Evolutionary conservation across 108 stramenopile genomes (phyloP).

Genomic region (Aurantiochytrium sp.): DNA sequence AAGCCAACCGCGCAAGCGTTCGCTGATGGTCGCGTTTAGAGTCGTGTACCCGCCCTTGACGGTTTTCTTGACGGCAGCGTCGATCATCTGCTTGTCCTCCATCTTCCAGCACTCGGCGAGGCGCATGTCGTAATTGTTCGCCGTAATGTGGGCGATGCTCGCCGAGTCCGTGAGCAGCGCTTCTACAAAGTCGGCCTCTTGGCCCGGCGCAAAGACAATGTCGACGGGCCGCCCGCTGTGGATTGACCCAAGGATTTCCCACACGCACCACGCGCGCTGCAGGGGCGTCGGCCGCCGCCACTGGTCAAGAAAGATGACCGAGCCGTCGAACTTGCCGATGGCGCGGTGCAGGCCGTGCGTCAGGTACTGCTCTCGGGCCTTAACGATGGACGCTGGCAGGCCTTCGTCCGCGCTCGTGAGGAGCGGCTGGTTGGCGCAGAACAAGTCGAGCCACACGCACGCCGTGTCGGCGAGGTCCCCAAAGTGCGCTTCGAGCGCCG

Average conservation of each 20-base stretch:
- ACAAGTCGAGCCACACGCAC: not conserved
- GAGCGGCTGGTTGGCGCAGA: slow-evolving; percentile 8
- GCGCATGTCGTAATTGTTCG: not conserved
- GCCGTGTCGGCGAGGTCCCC: not conserved
- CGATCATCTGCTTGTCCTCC: not conserved
- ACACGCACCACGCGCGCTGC: not conserved
- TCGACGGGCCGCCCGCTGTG: not conserved
- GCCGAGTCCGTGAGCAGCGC: not conserved
- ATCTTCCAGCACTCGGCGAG: not conserved
- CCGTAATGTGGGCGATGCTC: not conserved
- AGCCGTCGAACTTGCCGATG: not conserved
- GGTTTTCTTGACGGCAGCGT: not conserved
- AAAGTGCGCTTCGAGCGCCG: not conserved
- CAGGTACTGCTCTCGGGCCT: not conserved
- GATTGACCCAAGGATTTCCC: not conserved
- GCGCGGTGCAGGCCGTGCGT: not conserved
- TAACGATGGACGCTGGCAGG: not conserved
- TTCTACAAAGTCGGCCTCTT: not conserved
- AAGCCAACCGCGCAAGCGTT: not conserved
- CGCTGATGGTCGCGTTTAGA: not conserved
- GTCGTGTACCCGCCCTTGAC: not conserved
- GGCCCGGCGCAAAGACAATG: not conserved
- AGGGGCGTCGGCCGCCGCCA: not conserved
- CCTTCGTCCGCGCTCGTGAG: not conserved
- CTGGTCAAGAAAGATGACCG: not conserved